Conservation (phyloP, 345 rosid genomes). For the Pistacia vera region DNA sequence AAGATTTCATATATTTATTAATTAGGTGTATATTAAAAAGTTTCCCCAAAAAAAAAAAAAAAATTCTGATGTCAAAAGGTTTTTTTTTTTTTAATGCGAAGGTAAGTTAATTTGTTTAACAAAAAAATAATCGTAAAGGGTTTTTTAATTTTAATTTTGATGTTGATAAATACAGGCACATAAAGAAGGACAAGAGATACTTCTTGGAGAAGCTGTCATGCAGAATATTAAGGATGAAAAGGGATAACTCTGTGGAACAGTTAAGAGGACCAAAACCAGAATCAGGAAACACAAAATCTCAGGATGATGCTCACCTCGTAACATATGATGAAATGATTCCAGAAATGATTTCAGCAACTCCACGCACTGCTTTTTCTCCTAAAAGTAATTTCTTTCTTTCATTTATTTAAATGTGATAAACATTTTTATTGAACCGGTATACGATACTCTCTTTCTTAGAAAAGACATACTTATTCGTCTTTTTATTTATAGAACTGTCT, state of each 20-base stretch:
- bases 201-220: constrained; percentile 54
- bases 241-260: constrained; percentile 41
- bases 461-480: too few species aligned
- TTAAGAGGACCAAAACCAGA: constrained; percentile 37
- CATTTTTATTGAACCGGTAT: too few species aligned
- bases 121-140: too few species aligned
- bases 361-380: constrained; percentile 6
- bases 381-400: constrained; percentile 27
- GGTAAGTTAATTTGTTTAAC: too few species aligned
- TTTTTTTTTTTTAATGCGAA: too few species aligned
- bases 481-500: too few species aligned
- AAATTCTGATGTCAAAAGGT: too few species aligned
- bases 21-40: too few species aligned
- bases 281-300: neutral
- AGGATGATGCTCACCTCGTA: constrained; percentile 18
- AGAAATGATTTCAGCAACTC: constrained; percentile 55
- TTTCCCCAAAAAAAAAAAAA: too few species aligned
- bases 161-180: constrained; percentile 37
- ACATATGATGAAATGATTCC: constrained; percentile 66
- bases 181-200: constrained; percentile 56
- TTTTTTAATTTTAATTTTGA: neutral
- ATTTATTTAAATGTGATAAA: neutral
- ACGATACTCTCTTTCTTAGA: too few species aligned
- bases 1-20: too few species aligned
- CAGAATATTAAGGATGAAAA: constrained; percentile 48